Evolutionary conservation across 2,329 filamentous ascomycete species (phyloP), one percentile per base, ranked within the genome.

Genomic region (Tolypocladium ophioglossoides): DNA sequence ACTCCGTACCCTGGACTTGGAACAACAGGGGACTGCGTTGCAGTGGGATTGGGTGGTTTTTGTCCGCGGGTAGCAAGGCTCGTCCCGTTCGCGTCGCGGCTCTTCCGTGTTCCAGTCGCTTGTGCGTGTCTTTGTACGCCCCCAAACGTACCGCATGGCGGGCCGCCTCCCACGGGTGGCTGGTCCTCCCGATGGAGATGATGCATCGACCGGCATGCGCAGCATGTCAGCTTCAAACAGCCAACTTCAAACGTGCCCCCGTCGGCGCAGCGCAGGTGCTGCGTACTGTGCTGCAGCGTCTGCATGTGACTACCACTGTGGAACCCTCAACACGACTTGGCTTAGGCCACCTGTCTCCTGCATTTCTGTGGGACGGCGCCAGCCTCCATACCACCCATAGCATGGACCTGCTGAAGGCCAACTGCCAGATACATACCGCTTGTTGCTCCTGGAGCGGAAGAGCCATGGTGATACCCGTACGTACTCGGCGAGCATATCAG

Each of bases 81-180:
- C 65, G 59, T 68, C 66, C 66, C 66, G 66, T 65, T 62, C 59
- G 63, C 62, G 59, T 65, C 63, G 61, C 61, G 59, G 55, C 54
- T 41, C 54, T 50, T 55, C 51, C 54, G 50, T 53, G 56, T 46
- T 30, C 24, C 41, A 47, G 27, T 47, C 49, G 52, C 51, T 35
- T 41, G 27, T 37, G 34, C 52, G 24, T 35, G 20, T 37, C 37
- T 27, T 52, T 52, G 44, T 47, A 11, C 27, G 9, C 27, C 44
- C 44, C 44, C 27, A 47, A 32, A 32, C 27, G 16, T 2, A 6
- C n/a, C 44, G 16, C 24, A 32, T 16, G 24, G 44, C 44, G 44
- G 44, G 24, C 27, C 44, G 44, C 24, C 14, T 44, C 27, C 44
- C 44, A 47, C 44, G 1, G 27, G 8, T 32, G 44, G 16, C 24